Conservation (phyloP, 495 filamentous ascomycete genomes). For the Neurospora tetraspora region DNA sequence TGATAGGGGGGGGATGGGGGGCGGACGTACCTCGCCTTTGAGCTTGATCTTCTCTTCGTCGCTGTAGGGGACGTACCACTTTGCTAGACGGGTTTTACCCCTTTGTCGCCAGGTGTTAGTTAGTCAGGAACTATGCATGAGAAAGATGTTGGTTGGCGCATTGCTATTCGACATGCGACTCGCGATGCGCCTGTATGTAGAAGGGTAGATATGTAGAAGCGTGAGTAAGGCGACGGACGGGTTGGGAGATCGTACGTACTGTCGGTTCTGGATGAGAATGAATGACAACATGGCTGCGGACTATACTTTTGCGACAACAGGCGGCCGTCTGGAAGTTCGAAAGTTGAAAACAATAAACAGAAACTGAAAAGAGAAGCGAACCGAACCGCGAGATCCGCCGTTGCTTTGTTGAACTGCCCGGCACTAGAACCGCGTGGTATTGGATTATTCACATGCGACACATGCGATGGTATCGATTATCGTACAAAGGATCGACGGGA, state of each 20-base stretch:
- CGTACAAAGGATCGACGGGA: not conserved
- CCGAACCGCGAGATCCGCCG: not conserved
- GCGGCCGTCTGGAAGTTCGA: too few species aligned
- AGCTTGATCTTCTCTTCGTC: conserved; percentile 95
- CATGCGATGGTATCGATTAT: not conserved
- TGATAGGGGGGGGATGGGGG: not conserved
- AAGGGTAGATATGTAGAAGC: not conserved
- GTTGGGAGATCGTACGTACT: conserved; percentile 40
- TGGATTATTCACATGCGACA: not conserved
- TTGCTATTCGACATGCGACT: conserved; percentile 83
- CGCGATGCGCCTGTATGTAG: conserved; percentile 81
- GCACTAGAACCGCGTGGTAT: not conserved
- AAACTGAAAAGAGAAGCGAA: not conserved
- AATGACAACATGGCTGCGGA: conserved; percentile 62
- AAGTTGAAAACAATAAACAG: not conserved
- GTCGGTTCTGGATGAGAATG: conserved; percentile 92
- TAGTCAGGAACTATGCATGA: not conserved
- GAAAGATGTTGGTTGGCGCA: not conserved
- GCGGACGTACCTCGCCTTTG: conserved; percentile 69
- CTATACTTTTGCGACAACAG: conserved; percentile 1
- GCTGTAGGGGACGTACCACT: conserved; percentile 97
- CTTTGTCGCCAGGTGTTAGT: conserved; percentile 33
- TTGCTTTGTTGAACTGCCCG: not conserved
- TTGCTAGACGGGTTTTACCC: conserved; percentile 96
- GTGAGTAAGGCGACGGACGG: not conserved